Percentiles rank a stretch among this genome's conserved stretches.
Conservation (phyloP, 768 basidiomycete species). For the Mycena latifolia region DNA sequence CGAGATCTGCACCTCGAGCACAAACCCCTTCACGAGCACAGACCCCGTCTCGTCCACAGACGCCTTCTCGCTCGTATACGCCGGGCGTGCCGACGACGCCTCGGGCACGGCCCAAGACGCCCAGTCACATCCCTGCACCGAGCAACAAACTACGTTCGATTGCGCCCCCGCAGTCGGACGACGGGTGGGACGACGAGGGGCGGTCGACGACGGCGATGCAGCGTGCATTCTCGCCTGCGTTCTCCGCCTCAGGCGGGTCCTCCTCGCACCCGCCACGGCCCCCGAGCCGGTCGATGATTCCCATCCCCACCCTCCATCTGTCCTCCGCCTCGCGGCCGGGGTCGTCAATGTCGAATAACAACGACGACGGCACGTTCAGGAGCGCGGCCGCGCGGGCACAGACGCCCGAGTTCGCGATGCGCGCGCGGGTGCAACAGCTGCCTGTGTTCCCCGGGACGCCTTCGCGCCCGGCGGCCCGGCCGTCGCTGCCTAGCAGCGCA, state of each 20-base stretch:
- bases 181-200: conserved; percentile 51
- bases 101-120: conserved; percentile 82
- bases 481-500: conserved; percentile 29
- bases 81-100: conserved; percentile 60
- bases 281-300: conserved; percentile 88
- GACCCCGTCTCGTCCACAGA: conserved; percentile 67
- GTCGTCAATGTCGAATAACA: conserved; percentile 79
- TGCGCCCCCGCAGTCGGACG: conserved; percentile 60
- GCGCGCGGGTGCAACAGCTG: conserved; percentile 70
- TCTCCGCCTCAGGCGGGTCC: conserved; percentile 56
- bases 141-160: conserved; percentile 60
- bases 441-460: conserved; percentile 62
- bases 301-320: conserved; percentile 79
- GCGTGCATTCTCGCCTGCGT: conserved; percentile 75
- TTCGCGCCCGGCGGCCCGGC: conserved; percentile 50
- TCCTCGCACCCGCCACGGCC: conserved; percentile 73
- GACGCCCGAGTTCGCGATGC: conserved; percentile 75
- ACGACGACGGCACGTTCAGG: conserved; percentile 61
- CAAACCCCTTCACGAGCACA: conserved; percentile 28
- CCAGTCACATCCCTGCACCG: conserved; percentile 83
- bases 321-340: conserved; percentile 78
- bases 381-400: conserved; percentile 64
- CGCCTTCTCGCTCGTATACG: conserved; percentile 60
- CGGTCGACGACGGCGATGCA: conserved; percentile 63
- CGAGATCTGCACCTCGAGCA: conserved; percentile 46